Conservation (phyloP, 2,329 filamentous ascomycete genomes). For the Trichoderma simmonsii region DNA sequence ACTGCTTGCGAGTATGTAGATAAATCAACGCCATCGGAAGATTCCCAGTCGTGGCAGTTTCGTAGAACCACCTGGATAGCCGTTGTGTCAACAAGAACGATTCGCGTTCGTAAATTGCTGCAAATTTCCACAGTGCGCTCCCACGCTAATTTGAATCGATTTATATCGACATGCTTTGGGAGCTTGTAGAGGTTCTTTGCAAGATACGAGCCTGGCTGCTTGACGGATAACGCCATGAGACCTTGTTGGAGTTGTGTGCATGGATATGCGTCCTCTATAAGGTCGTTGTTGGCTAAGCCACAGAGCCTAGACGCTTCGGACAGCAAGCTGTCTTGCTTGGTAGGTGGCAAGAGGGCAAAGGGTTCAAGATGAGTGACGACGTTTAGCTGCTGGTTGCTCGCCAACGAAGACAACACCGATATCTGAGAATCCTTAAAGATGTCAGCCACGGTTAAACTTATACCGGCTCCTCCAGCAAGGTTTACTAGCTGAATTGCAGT, state of each 20-base stretch:
- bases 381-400: background rate
- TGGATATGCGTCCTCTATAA: conserved; percentile 7
- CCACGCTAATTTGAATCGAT: conserved; percentile 26
- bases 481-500: conserved; percentile 43
- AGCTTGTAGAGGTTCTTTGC: conserved; percentile 8
- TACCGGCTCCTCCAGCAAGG: conserved; percentile 29
- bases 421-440: conserved; percentile 4
- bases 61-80: background rate
- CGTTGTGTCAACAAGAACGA: background rate
- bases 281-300: background rate
- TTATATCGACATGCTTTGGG: background rate
- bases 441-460: background rate
- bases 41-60: background rate
- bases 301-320: background rate
- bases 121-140: background rate
- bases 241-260: background rate
- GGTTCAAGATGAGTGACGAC: background rate
- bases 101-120: conserved; percentile 11
- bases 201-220: background rate
- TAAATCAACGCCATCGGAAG: background rate
- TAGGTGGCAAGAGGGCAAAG: background rate
- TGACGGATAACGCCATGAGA: background rate
- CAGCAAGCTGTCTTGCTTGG: background rate
- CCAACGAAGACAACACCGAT: background rate
- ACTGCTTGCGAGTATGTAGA: background rate